These are phyloP conservation scores for Xylaria sp. DNA, from an alignment of 2,329 filamentous ascomycete species.

Conservation along the genomic window DNA sequence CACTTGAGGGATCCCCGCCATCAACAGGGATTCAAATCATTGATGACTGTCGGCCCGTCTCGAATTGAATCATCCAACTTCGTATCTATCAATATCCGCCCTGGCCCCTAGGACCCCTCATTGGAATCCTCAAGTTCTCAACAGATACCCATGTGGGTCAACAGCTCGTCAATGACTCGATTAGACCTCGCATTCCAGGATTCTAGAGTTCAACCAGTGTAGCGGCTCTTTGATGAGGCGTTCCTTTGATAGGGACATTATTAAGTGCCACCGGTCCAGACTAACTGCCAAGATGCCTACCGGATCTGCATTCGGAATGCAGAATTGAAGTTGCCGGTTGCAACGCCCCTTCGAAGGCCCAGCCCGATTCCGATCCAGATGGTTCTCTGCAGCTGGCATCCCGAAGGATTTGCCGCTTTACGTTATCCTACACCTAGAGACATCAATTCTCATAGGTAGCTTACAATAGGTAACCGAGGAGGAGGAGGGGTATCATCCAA, in stretches of 20 bases:
- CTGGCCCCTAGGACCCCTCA: not conserved
- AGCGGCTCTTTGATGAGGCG: conserved; percentile 1
- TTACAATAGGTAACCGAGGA: not conserved
- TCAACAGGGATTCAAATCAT: not conserved
- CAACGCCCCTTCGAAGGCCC: not conserved
- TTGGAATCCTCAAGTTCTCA: not conserved
- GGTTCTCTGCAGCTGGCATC: conserved; percentile 7
- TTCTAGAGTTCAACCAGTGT: not conserved
- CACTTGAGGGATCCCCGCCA: not conserved
- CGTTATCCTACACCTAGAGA: not conserved
- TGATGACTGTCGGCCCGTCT: not conserved
- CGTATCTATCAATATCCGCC: not conserved
- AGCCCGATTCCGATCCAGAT: conserved; percentile 1
- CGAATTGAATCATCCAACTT: not conserved
- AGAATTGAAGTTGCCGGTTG: conserved; percentile 16
- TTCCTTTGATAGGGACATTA: conserved; percentile 2
- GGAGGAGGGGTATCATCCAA: conserved; percentile 31
- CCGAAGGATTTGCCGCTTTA: not conserved
- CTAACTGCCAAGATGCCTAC: conserved; percentile 6
- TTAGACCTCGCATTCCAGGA: not conserved
- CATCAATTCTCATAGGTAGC: conserved; percentile 15
- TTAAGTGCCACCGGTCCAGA: not conserved
- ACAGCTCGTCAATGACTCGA: not conserved
- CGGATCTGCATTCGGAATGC: conserved; percentile 18
- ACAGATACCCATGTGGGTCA: not conserved